Evolutionary conservation across 306 rosid species (phyloP), one percentile per base, ranked within the genome.

Genomic region (Datisca glomerata): DNA sequence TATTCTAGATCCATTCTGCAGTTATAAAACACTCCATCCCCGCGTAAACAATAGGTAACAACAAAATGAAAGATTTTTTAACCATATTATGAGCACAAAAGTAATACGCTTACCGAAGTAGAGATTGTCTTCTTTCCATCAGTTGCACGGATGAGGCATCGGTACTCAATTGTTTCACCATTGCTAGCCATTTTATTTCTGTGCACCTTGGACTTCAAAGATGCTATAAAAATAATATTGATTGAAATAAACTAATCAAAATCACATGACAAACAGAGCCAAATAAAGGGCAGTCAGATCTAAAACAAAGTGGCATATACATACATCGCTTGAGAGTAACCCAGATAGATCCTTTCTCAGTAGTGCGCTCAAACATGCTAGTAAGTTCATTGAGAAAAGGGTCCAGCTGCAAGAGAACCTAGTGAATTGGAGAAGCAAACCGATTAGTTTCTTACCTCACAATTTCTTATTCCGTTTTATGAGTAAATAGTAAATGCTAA

Each of bases 351-450:
- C 96, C 94, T 45, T 68, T 73, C 58, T 80, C 86, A 0, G 67
- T 75, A 68, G 68, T 84, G 18, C 65, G 78, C 76, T 78, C 94
- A 24, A 80, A 84, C 94, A 91, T 78, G 81, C 80, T 75, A 18
- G 94, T 91, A 38, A 91, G 94, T 48, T 91, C 98, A 68, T 80
- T 91, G 51, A 91, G 98, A 61, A 91, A 91, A 2, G 94, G 98
- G 43, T 91, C 98, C 41, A 56, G 68, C 71, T 78, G 98, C 39
- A 84, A 53, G 49, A 75, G 67, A 70, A 84, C 98, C 98, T 84
- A 29, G 21, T 33, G 48, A 71, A 49, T 46, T 19, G 28, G 21
- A 12, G 17, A 9, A 31, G 49, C 8, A 28, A 20, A 23, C 21
- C 13, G 10, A 44, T 18, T 33, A 23, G 32, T 27, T 27, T 27